Base-by-base conservation (phyloP, 2,329 filamentous ascomycete species). In the Beauveria bassiana region DNA sequence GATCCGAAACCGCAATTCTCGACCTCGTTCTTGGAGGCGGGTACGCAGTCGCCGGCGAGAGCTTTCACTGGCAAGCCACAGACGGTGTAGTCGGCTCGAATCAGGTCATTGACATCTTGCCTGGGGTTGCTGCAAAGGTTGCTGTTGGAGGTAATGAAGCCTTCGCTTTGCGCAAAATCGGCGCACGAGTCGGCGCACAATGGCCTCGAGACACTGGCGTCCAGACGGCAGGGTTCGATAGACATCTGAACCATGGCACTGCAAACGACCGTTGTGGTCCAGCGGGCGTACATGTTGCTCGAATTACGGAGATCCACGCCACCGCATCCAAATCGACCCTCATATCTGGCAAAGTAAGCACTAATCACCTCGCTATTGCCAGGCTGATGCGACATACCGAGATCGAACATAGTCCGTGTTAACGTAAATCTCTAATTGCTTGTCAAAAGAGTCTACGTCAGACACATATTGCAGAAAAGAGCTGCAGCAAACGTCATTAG, bases 221-320 rank as follows among this genome's bases (percentile, higher is more conserved):
- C 82, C 51, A 96, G 77, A 22, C 77, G 75, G 75, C 95, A 99
- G 28, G 81, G 71, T 12, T 76, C 71, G 68, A 88, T 86, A 5
- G 95, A 98, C 71, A 91, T 93, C 75, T 99, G 95, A 56, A 99
- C 85, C 70, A 99, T 89, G 66, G 90, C 84, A 79, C 96, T 98
- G 81, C 95, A 99, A 66, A 99, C 83, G 65, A 96, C 88, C 64
- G 90, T 95, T 52, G 86, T 95, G 5, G 93, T 96, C 76, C 93
- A 99, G 68, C 95, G 88, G 54, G 95, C 93, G 75, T 99, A 99
- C 70, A 93, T 84, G 69, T 89, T 83, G 67, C 85, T 88, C 4
- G 91, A 88, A 72, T 96, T 90, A 61, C 85, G 85, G 61, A 93
- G 82, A 70, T 95, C 85, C 68, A 97, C 80, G 64, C 84, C 83